A percentile compares a stretch with the other conserved stretches of the same genome.
Conservation (phyloP, 176 grass and related monocot species). For the Eleusine coracana region DNA sequence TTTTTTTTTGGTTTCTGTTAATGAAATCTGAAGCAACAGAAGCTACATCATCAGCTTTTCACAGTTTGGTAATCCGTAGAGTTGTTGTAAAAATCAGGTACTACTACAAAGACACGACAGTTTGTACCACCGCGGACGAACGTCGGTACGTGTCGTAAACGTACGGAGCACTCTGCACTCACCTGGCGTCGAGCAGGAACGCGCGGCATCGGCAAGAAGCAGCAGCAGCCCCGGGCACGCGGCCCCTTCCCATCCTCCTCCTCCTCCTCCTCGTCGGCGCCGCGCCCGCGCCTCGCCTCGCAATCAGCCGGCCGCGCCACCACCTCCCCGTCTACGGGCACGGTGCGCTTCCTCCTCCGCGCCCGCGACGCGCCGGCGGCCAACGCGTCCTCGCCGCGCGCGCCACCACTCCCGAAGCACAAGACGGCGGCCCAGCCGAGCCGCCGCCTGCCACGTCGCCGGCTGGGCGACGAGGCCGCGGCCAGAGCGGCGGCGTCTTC, state of each 20-base stretch:
- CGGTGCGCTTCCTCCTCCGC: slow-evolving; percentile 30
- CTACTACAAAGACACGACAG: background rate
- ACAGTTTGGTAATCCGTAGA: too few relatives aligned
- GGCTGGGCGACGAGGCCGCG: background rate
- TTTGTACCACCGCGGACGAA: background rate
- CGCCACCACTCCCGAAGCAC: slow-evolving; percentile 1
- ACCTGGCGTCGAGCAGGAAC: slow-evolving; percentile 10
- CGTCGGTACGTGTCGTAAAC: too few relatives aligned
- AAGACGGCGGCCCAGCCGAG: background rate
- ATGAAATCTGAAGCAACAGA: background rate
- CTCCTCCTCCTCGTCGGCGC: background rate
- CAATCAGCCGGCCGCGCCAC: background rate
- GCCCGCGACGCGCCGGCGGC: background rate
- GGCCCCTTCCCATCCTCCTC: background rate
- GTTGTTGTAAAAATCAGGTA: background rate
- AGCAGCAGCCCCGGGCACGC: slow-evolving; percentile 10
- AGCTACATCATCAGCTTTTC: too few relatives aligned
- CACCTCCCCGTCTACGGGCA: slow-evolving; percentile 18
- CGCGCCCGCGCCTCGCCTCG: slow-evolving; percentile 1
- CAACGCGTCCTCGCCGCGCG: background rate
- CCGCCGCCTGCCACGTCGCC: background rate
- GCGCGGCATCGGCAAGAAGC: slow-evolving; percentile 33
- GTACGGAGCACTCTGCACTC: background rate
- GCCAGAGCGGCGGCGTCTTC: background rate
- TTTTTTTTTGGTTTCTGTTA: background rate